Conservation (phyloP, 495 filamentous ascomycete species). For the Amphirosellinia nigrospora region DNA sequence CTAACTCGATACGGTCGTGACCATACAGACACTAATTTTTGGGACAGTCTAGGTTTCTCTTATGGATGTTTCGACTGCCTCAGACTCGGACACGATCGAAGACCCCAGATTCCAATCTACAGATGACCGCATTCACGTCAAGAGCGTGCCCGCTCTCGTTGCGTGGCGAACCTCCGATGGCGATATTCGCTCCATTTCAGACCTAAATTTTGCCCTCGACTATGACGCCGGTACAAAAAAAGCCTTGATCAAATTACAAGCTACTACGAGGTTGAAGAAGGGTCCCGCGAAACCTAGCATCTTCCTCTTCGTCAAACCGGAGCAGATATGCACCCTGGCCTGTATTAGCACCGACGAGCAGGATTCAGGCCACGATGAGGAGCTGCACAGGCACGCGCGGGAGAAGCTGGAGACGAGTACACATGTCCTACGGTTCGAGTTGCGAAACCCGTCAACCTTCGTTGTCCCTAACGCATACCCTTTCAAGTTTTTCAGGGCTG, state of each 20-base stretch:
- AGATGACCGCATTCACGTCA: not conserved
- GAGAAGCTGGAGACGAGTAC: conserved; percentile 7
- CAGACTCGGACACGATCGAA: conserved; percentile 12
- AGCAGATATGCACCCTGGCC: not conserved
- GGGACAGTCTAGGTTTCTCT: not conserved
- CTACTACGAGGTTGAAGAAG: conserved; percentile 11
- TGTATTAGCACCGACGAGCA: not conserved
- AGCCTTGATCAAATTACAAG: not conserved
- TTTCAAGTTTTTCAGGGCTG: conserved; percentile 4
- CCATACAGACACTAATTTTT: not conserved
- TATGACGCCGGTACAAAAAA: not conserved
- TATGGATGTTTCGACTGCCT: conserved; percentile 12
- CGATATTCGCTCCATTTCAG: not conserved
- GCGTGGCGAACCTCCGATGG: not conserved
- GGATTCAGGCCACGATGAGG: not conserved
- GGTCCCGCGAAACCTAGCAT: not conserved
- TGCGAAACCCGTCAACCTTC: not conserved
- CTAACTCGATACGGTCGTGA: not conserved
- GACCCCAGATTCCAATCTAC: not conserved
- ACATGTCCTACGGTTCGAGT: conserved; percentile 9
- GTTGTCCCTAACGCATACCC: conserved; percentile 10
- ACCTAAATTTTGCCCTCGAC: not conserved
- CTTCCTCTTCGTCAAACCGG: conserved; percentile 13
- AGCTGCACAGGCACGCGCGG: not conserved
- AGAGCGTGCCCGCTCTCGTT: conserved; percentile 7